Conservation (phyloP, 164 flowering plant species). For the Kingdonia uniflora region DNA sequence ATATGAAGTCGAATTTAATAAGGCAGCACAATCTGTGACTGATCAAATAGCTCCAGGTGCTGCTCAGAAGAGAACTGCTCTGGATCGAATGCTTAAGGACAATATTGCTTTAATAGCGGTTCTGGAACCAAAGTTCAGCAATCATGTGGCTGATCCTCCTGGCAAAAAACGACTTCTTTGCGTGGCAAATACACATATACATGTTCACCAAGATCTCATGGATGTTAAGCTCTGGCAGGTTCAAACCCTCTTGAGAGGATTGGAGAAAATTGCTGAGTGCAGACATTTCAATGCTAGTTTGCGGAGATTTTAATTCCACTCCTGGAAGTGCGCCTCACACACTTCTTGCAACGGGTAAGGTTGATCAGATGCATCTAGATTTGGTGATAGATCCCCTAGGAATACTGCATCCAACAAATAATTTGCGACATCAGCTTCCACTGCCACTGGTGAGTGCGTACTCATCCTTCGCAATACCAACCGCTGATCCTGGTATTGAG, state of each 20-base stretch:
- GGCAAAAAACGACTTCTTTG: slow-evolving; percentile 92
- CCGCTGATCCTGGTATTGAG: slow-evolving; percentile 55
- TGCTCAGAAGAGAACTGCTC: slow-evolving; percentile 71
- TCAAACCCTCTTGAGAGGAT: slow-evolving; percentile 34
- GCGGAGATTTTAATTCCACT: slow-evolving; percentile 89
- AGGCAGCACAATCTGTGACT: slow-evolving; percentile 95
- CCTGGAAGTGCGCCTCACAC: slow-evolving; percentile 99
- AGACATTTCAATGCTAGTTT: slow-evolving; percentile 94
- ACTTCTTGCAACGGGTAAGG: slow-evolving; percentile 88
- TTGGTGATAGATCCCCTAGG: slow-evolving; percentile 72
- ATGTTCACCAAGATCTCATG: slow-evolving; percentile 79
- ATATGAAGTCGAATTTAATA: slow-evolving; percentile 99
- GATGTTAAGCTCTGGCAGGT: slow-evolving; percentile 99
- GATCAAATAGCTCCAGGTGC: slow-evolving; percentile 61
- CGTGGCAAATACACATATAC: slow-evolving; percentile 98
- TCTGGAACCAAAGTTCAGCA: slow-evolving; percentile 86
- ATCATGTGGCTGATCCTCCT: slow-evolving; percentile 65
- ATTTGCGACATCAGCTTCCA: slow-evolving; percentile 81
- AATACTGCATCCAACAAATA: slow-evolving; percentile 80
- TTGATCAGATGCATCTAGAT: slow-evolving; percentile 81
- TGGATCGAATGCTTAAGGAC: slow-evolving; percentile 83
- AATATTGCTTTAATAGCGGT: slow-evolving; percentile 91
- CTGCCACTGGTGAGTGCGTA: slow-evolving; percentile 99
- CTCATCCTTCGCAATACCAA: slow-evolving; percentile 80
- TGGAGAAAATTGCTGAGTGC: slow-evolving; percentile 98